A percentile compares a stretch with the other conserved stretches of the same genome.
These are phyloP conservation scores for Microbotryum violaceum DNA, from an alignment of 1,284 basidiomycete genomes.

Conservation along the genomic window DNA sequence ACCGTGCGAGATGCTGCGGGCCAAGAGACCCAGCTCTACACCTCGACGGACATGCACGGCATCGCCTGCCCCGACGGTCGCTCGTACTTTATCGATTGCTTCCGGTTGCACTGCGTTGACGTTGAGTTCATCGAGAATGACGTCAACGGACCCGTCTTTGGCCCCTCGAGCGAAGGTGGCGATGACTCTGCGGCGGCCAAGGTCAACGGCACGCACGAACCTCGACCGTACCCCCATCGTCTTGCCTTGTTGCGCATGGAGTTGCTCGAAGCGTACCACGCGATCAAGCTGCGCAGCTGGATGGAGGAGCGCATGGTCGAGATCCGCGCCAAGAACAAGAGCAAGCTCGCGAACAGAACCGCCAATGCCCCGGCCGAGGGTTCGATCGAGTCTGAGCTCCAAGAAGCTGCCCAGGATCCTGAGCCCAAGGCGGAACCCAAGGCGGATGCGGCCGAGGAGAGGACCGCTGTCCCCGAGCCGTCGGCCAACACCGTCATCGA, in stretches of 20 bases:
- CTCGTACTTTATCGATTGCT: conserved; percentile 51
- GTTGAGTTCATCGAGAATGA: conserved; percentile 52
- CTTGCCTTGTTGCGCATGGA: conserved; percentile 53
- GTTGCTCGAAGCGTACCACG: conserved; percentile 50
- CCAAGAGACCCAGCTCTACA: conserved; percentile 46
- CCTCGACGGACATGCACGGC: conserved; percentile 52
- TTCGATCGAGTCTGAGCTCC: conserved; percentile 39
- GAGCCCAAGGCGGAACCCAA: background rate
- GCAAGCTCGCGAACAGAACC: conserved; percentile 40
- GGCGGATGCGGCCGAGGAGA: conserved; percentile 27
- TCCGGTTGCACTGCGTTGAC: conserved; percentile 49
- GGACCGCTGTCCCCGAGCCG: conserved; percentile 37
- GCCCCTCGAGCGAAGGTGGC: conserved; percentile 1
- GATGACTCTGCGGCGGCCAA: conserved; percentile 27
- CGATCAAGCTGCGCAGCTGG: conserved; percentile 49
- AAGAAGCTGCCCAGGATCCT: conserved; percentile 33
- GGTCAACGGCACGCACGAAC: conserved; percentile 16
- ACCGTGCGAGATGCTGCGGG: conserved; percentile 46
- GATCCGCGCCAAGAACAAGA: conserved; percentile 41
- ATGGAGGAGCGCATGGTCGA: conserved; percentile 45
- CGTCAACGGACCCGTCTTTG: conserved; percentile 38
- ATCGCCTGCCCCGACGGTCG: conserved; percentile 51
- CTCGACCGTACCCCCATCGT: conserved; percentile 47
- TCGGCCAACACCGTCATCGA: conserved; percentile 31
- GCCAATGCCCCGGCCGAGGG: conserved; percentile 41